Evolutionary conservation across 2,329 filamentous ascomycete species (phyloP), one percentile per base, ranked within the genome.

Genomic region (Penicillium sp.): DNA sequence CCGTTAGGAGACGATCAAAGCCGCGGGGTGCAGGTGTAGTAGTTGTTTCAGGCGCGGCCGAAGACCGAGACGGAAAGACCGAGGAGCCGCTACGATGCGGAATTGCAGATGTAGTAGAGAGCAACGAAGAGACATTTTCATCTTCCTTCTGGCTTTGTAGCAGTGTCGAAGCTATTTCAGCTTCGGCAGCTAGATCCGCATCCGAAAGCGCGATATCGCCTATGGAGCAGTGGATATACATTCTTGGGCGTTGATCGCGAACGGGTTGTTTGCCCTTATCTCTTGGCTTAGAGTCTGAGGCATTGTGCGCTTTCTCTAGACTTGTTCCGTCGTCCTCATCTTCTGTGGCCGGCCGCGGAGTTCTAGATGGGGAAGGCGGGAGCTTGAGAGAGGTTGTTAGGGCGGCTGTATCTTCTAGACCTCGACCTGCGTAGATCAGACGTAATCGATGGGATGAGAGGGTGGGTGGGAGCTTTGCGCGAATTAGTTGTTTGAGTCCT

Each of bases 171-270:
- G 73, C 65, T n/a, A 68, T 54, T 11, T 60, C 60, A 2, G 84
- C 82, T 78, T 96, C 93, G 14, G 81, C 82, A 1, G 81, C 82
- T 22, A 98, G 83, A 56, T 96, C 91, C 0, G 80, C 70, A 13
- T 83, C 71, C 0, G 88, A 84, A 13, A 98, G 82, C 26, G 84
- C 80, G 72, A 90, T 87, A 54, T 87, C 84, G 54, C 92, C 92
- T 57, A 98, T 90, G 62, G 91, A 93, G 81, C 93, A 98, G 79
- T 96, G 96, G 59, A 98, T 88, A 74, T 96, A 97, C 68, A 96
- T 84, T 45, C 89, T 83, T 37, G 80, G 79, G 24, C 64, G 59
- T 9, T 74, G 74, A 8, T 80, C 78, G 31, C 81, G 82, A 5
- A 87, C 73, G 1, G 83, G 83, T 58, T 78, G 77, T 66, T 95